These are phyloP conservation scores for Clarireedia monteithiana DNA, from an alignment of 2,329 filamentous ascomycete genomes.

Conservation along the genomic window DNA sequence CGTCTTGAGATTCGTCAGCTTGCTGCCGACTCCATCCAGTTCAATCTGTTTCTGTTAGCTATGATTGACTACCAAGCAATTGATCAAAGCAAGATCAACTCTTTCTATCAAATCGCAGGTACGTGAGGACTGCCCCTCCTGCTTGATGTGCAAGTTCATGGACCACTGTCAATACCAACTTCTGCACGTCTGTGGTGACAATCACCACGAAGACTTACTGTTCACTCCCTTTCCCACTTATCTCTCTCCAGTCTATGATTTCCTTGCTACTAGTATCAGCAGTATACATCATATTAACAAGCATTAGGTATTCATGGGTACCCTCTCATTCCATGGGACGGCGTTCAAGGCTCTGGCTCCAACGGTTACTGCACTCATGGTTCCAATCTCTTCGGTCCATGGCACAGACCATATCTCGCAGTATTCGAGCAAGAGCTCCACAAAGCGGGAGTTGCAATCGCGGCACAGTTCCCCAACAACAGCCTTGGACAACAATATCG, in stretches of 20 bases:
- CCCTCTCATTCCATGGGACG: constrained; percentile 29
- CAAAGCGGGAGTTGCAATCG: constrained; percentile 33
- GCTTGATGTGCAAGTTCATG: no score
- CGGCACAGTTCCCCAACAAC: constrained; percentile 42
- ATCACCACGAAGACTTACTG: no score
- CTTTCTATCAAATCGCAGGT: constrained; percentile 75
- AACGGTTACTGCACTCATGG: constrained; percentile 75
- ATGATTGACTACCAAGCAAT: constrained; percentile 59
- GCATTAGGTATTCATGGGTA: constrained; percentile 3
- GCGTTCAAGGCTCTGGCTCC: constrained; percentile 41
- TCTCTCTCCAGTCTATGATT: no score
- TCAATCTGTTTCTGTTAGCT: constrained; percentile 69
- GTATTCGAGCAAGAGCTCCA: constrained; percentile 46
- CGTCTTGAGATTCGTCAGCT: constrained; percentile 63
- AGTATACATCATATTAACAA: not conserved
- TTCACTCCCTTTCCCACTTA: no score
- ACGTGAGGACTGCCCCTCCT: not conserved
- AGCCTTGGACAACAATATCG: constrained; percentile 38
- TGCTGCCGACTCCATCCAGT: constrained; percentile 49
- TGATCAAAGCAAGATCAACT: constrained; percentile 55
- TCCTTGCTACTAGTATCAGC: not conserved
- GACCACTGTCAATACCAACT: no score
- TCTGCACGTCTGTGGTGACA: no score
- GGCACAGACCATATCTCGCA: constrained; percentile 74
- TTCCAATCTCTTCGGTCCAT: constrained; percentile 67